Conservation (phyloP, 257 asterid species). For the Eucommia ulmoides region DNA sequence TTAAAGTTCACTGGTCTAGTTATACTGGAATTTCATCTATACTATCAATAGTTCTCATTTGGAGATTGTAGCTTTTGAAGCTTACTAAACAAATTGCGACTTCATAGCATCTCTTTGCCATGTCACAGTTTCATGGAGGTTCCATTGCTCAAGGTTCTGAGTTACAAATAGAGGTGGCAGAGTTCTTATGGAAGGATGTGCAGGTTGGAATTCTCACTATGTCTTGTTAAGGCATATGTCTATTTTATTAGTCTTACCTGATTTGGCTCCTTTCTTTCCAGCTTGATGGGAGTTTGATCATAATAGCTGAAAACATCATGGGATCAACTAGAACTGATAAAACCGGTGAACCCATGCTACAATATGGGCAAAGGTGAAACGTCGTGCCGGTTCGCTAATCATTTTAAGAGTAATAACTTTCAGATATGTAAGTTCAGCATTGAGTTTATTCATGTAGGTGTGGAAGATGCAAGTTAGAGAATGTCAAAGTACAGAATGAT, state of each 20-base stretch:
- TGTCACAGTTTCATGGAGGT: constrained; percentile 77
- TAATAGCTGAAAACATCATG: constrained; percentile 68
- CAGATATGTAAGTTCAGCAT: constrained; percentile 8
- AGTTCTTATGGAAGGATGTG: constrained; percentile 85
- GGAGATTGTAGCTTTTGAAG: not conserved
- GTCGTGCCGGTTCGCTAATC: constrained; percentile 7
- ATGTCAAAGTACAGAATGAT: constrained; percentile 55
- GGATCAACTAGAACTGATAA: constrained; percentile 45
- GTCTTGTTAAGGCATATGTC: too few relatives aligned
- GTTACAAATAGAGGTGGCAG: constrained; percentile 83
- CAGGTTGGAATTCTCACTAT: constrained; percentile 45
- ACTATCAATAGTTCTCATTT: too few relatives aligned
- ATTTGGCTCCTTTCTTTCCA: constrained; percentile 29
- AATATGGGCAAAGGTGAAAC: constrained; percentile 74
- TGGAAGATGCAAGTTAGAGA: constrained; percentile 77
- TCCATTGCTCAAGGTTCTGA: constrained; percentile 81
- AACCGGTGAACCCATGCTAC: constrained; percentile 53
- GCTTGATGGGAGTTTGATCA: constrained; percentile 85
- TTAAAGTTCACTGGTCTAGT: too few relatives aligned
- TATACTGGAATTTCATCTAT: too few relatives aligned
- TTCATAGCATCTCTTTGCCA: constrained; percentile 10
- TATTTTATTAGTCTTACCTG: too few relatives aligned
- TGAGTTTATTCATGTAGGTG: constrained; percentile 38
- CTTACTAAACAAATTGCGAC: constrained; percentile 4
- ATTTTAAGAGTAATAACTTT: constrained; percentile 10